Conservation (phyloP, 331 rosid genomes). For the Rhamnella rubrinervis region DNA sequence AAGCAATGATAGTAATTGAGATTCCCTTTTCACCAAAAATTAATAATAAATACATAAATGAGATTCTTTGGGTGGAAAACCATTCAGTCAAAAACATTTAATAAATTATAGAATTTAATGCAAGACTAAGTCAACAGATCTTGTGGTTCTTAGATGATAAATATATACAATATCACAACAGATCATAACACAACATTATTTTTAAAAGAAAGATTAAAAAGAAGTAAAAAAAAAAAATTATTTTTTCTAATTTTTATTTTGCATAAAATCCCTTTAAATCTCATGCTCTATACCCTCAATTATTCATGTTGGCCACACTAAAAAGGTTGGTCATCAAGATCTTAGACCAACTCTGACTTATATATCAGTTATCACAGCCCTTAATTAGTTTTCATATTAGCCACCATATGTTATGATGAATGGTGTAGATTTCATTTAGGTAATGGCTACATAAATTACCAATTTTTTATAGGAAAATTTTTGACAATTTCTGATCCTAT, state of each 20-base stretch:
- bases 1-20: background rate
- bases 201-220: too few species aligned
- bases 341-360: constrained; percentile 22
- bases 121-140: background rate
- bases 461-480: constrained; percentile 4
- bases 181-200: too few species aligned
- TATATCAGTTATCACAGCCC: background rate
- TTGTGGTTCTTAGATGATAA: background rate
- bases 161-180: background rate
- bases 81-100: constrained; percentile 4
- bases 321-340: constrained; percentile 14
- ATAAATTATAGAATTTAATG: constrained; percentile 5
- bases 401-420: background rate
- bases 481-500: constrained; percentile 19
- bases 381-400: background rate
- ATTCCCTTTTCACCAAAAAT: too few species aligned
- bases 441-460: background rate
- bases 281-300: constrained; percentile 6
- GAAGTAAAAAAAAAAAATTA: too few species aligned
- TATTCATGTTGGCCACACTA: constrained; percentile 8
- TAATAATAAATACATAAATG: too few species aligned
- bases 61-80: background rate
- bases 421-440: background rate
- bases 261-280: background rate
- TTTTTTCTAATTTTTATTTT: background rate